Conservation (phyloP, 441 rosid genomes). For the Brassica balearica region DNA sequence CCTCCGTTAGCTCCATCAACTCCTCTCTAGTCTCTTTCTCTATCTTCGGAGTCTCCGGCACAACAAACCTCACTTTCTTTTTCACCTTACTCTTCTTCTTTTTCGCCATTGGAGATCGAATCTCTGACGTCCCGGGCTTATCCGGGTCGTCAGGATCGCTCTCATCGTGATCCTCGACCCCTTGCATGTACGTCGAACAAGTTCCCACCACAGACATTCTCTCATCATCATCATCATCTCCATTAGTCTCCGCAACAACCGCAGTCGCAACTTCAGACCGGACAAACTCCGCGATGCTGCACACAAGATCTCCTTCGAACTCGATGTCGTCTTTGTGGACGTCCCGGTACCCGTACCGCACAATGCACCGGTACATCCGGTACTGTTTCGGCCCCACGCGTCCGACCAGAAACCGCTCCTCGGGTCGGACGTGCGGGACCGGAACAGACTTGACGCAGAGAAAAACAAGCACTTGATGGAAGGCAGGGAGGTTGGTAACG, state of each 20-base stretch:
- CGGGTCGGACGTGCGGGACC: slow-evolving; percentile 83
- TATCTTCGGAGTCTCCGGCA: slow-evolving; percentile 82
- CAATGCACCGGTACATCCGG: slow-evolving; percentile 89
- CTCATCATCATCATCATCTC: slow-evolving; percentile 64
- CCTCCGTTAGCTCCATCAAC: slow-evolving; percentile 78
- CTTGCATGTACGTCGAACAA: slow-evolving; percentile 63
- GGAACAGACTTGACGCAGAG: slow-evolving; percentile 95
- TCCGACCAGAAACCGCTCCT: slow-evolving; percentile 86
- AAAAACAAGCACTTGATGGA: slow-evolving; percentile 88
- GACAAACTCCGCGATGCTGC: slow-evolving; percentile 86
- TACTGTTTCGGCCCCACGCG: slow-evolving; percentile 75
- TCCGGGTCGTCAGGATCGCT: slow-evolving; percentile 41
- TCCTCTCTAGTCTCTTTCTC: slow-evolving; percentile 64
- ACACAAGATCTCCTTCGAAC: slow-evolving; percentile 89
- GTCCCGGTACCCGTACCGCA: slow-evolving; percentile 85
- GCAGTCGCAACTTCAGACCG: slow-evolving; percentile 54
- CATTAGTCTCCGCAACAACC: slow-evolving; percentile 18
- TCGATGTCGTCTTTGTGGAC: slow-evolving; percentile 86
- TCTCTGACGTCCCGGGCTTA: slow-evolving; percentile 71
- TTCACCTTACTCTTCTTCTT: slow-evolving; percentile 48
- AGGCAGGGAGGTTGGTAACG: slow-evolving; percentile 96
- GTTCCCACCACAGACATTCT: slow-evolving; percentile 92
- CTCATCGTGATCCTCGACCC: slow-evolving; percentile 54
- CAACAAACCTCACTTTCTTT: slow-evolving; percentile 76
- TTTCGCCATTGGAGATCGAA: slow-evolving; percentile 55